Evolutionary conservation across 2,329 filamentous ascomycete species (phyloP).

Genomic region (Talaromyces sp.): DNA sequence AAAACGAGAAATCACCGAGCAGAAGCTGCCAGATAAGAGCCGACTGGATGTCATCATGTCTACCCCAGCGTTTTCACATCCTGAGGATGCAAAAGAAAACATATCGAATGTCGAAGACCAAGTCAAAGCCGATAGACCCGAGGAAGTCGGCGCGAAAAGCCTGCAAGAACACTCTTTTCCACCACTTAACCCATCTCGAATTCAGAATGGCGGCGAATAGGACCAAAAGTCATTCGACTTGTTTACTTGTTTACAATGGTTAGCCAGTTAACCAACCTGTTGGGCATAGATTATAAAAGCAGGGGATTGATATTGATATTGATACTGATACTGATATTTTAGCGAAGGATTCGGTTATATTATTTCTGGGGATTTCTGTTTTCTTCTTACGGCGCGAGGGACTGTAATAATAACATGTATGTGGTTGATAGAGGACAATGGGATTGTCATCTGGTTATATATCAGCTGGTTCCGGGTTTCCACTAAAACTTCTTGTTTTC

Average conservation of each 20-base stretch:
- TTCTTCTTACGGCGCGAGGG: neutral
- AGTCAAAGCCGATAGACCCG: conserved; percentile 5
- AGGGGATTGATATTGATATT: neutral
- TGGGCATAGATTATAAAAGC: neutral
- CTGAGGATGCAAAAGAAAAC: conserved; percentile 11
- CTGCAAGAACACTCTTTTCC: neutral
- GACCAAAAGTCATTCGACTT: neutral
- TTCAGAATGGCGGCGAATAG: conserved; percentile 6
- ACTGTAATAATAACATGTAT: neutral
- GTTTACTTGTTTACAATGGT: neutral
- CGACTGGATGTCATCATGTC: neutral
- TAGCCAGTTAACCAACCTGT: neutral
- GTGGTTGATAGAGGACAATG: neutral
- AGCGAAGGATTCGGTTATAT: neutral
- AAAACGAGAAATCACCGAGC: neutral
- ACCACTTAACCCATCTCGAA: conserved; percentile 9
- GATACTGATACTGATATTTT: too few relatives aligned
- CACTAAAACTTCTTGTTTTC: neutral
- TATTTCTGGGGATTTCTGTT: neutral
- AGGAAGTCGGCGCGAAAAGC: conserved; percentile 1
- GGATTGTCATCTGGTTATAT: neutral
- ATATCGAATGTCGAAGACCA: neutral
- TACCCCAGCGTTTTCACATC: neutral
- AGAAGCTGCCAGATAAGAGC: neutral
- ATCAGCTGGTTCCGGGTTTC: neutral